Conservation (phyloP, 1,284 basidiomycete genomes). For the Pseudomicrostroma phylloplanum region DNA sequence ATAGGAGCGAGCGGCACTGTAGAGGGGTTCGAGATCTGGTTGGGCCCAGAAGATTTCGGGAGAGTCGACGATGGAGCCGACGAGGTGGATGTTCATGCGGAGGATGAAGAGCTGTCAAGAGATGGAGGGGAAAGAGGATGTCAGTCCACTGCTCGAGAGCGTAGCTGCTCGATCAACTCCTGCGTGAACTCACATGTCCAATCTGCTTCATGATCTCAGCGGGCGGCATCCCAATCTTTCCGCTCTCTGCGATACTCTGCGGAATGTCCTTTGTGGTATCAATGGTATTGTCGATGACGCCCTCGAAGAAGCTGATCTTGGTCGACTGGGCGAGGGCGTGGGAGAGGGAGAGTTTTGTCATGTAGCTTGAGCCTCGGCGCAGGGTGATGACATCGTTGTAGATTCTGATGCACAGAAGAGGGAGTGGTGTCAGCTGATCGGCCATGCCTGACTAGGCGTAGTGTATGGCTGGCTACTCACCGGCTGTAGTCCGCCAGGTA, state of each 20-base stretch:
- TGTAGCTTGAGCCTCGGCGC: slow-evolving; percentile 86
- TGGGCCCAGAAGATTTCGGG: slow-evolving; percentile 83
- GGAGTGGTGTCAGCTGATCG: slow-evolving; percentile 12
- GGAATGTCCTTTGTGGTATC: slow-evolving; percentile 96
- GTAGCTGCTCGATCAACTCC: background rate
- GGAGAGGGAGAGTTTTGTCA: slow-evolving; percentile 92
- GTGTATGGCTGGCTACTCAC: background rate
- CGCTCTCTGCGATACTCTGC: slow-evolving; percentile 83
- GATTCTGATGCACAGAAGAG: slow-evolving; percentile 54
- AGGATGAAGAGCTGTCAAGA: slow-evolving; percentile 67
- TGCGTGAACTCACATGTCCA: slow-evolving; percentile 53
- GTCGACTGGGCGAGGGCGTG: slow-evolving; percentile 93
- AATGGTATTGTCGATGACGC: slow-evolving; percentile 84
- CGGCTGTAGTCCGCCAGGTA: slow-evolving; percentile 82
- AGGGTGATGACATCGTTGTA: slow-evolving; percentile 98
- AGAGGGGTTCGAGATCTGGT: slow-evolving; percentile 85
- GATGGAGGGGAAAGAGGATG: background rate
- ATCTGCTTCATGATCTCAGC: slow-evolving; percentile 95
- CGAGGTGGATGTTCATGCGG: slow-evolving; percentile 88
- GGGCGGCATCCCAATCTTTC: slow-evolving; percentile 67
- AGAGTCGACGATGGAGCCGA: slow-evolving; percentile 88
- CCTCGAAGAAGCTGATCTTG: slow-evolving; percentile 72
- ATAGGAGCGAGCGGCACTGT: slow-evolving; percentile 77
- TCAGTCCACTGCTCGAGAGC: background rate
- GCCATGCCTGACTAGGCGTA: background rate